Evolutionary conservation across 1,284 basidiomycete species (phyloP), one percentile per base, ranked within the genome.

Genomic region (Ustilago loliicola): DNA sequence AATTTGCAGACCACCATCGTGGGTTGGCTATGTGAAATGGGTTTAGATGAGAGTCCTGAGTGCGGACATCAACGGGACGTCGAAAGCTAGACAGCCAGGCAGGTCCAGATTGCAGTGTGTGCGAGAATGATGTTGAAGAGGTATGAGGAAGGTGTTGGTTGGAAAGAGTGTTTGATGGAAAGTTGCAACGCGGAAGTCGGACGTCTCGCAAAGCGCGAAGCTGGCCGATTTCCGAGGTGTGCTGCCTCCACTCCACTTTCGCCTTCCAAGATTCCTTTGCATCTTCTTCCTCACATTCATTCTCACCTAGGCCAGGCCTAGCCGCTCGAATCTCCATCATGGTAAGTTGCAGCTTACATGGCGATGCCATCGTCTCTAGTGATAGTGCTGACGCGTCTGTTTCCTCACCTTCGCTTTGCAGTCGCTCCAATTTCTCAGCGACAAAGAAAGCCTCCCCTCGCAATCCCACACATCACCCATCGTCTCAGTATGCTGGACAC

Each of bases 1-100:
- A 75, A 79, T 61, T 70, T 79, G 72, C 77, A 79, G n/a, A 79
- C 72, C 17, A 72, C 70, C 77, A 79, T 79, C 25, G 17, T 66
- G 42, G 21, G 38, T 7, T 34, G 38, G 29, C 53, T 54, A 23
- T 54, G 53, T n/a, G 23, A 2, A n/a, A 48, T 19, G 45, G 8
- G 23, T 21, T 10, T 10, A 10, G 21, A 19, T 27, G 21, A 48
- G 8, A 17, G 40, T 45, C 8, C 8, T 21, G 40, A 45, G n/a
- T 21, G n/a, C 15, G 19, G 40, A 10, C 40, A 45, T 45, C 13
- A 45, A 36, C 9, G 34, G 34, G 34, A 15, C 15, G 15, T 36
- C 5, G 34, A 36, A 36, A 36, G 34, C 34, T 36, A 15, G 5
- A 36, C 5, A 36, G 34, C 34, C 34, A n/a, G 34, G 34, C 0